phyloP scores from a whole-genome alignment of 2,329 filamentous ascomycete genomes.

The Dothistroma pini region DNA sequence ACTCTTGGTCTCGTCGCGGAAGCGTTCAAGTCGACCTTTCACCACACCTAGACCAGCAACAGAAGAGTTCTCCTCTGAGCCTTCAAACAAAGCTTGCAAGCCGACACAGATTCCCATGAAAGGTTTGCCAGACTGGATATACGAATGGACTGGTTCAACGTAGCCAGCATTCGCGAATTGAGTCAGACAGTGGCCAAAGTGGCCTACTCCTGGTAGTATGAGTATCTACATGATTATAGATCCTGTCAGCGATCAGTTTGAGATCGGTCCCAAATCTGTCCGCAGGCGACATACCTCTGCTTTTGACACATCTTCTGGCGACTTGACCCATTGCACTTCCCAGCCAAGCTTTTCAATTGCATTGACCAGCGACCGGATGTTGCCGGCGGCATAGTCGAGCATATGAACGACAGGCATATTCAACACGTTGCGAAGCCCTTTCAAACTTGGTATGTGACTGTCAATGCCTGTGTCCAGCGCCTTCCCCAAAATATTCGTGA shows the following conservation, averaged over 20 bases:
- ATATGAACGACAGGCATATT: slow-evolving; percentile 73
- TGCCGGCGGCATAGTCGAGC: slow-evolving; percentile 90
- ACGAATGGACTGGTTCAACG: slow-evolving; percentile 72
- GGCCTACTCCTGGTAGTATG: slow-evolving; percentile 92
- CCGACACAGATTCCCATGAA: slow-evolving; percentile 99
- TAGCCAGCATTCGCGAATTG: slow-evolving; percentile 81
- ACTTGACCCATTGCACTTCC: slow-evolving; percentile 84
- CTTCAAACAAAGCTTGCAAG: slow-evolving; percentile 82
- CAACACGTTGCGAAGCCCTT: not conserved
- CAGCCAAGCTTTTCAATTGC: slow-evolving; percentile 96
- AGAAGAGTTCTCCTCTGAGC: slow-evolving; percentile 71
- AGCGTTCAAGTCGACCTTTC: slow-evolving; percentile 66
- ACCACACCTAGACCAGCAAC: slow-evolving; percentile 74
- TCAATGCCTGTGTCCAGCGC: not conserved
- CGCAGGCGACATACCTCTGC: slow-evolving; percentile 65
- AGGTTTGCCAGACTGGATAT: slow-evolving; percentile 87
- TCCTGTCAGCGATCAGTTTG: slow-evolving; percentile 34
- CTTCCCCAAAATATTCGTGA: not conserved
- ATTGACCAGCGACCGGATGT: slow-evolving; percentile 93
- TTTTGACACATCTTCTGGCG: slow-evolving; percentile 75
- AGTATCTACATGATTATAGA: slow-evolving; percentile 60
- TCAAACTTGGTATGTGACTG: not conserved
- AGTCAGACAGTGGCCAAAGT: slow-evolving; percentile 92
- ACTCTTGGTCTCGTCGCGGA: slow-evolving; percentile 73
- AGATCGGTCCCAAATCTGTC: slow-evolving; percentile 1